phyloP scores from a whole-genome alignment of 1,284 basidiomycete genomes.

The Somion occarium region DNA sequence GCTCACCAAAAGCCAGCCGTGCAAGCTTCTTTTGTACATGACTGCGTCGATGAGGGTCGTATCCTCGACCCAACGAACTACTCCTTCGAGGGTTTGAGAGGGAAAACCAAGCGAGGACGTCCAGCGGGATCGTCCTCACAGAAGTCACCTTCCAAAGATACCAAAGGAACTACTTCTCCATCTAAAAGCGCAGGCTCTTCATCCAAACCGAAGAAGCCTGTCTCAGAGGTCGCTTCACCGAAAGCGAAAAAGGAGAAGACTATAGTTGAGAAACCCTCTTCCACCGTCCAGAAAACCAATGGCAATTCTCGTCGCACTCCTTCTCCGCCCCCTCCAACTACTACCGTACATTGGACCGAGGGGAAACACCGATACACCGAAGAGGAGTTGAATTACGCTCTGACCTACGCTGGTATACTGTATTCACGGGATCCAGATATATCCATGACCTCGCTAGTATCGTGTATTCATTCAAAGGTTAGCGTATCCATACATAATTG shows the following conservation, averaged over 20 bases:
- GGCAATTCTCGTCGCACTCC: not conserved
- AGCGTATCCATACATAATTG: constrained; percentile 3
- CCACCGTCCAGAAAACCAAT: not conserved
- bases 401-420: constrained; percentile 29
- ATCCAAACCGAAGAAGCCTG: constrained; percentile 1
- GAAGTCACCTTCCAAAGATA: not conserved
- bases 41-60: constrained; percentile 41
- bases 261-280: constrained; percentile 4
- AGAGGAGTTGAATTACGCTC: constrained; percentile 40
- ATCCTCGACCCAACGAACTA: constrained; percentile 43
- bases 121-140: not conserved
- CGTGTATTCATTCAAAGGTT: constrained; percentile 35
- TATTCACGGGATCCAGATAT: constrained; percentile 35
- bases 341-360: not conserved
- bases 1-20: constrained; percentile 38
- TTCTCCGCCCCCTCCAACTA: not conserved
- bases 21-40: constrained; percentile 47
- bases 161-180: constrained; percentile 1
- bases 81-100: constrained; percentile 16
- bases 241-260: constrained; percentile 6
- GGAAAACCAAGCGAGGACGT: constrained; percentile 19
- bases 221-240: not conserved
- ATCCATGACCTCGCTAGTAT: constrained; percentile 25
- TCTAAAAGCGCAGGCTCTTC: constrained; percentile 2
- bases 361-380: constrained; percentile 40